phyloP scores from a whole-genome alignment of 2,329 filamentous ascomycete species.

The Xylaria sp. region DNA sequence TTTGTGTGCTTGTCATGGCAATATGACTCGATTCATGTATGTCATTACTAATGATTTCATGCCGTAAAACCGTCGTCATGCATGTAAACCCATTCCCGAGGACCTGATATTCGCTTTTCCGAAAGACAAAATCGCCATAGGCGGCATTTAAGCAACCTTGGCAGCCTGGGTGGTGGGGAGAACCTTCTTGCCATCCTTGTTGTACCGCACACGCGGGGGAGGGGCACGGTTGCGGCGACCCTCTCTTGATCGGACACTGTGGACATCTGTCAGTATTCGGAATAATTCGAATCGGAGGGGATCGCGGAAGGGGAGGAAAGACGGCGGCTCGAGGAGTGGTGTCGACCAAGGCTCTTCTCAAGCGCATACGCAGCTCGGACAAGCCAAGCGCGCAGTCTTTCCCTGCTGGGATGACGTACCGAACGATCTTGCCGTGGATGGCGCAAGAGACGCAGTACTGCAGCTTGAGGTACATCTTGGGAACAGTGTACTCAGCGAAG shows the following conservation, averaged over 20 bases:
- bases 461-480: slow-evolving; percentile 99
- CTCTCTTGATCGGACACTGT: slow-evolving; percentile 93
- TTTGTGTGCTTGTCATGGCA: slow-evolving; percentile 31
- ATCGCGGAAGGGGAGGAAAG: slow-evolving; percentile 43
- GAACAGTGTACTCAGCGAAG: slow-evolving; percentile 98
- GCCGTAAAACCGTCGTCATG: slow-evolving; percentile 48
- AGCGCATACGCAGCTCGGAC: slow-evolving; percentile 54
- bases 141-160: slow-evolving; percentile 64
- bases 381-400: slow-evolving; percentile 62
- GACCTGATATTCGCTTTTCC: slow-evolving; percentile 44
- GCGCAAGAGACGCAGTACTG: slow-evolving; percentile 99
- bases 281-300: slow-evolving; percentile 41
- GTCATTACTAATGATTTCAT: slow-evolving; percentile 52
- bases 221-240: slow-evolving; percentile 99
- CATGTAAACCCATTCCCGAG: slow-evolving; percentile 48
- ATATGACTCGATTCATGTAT: slow-evolving; percentile 50
- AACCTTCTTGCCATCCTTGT: slow-evolving; percentile 99
- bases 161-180: slow-evolving; percentile 83
- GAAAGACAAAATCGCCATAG: slow-evolving; percentile 44
- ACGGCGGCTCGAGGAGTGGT: slow-evolving; percentile 44
- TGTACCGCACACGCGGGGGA: slow-evolving; percentile 97
- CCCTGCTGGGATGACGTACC: slow-evolving; percentile 79
- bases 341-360: slow-evolving; percentile 71
- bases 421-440: slow-evolving; percentile 99
- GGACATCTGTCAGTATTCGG: slow-evolving; percentile 55